Evolutionary conservation across 192 early-diverging fungal species (phyloP).

Genomic region (Coemansia sp.): DNA sequence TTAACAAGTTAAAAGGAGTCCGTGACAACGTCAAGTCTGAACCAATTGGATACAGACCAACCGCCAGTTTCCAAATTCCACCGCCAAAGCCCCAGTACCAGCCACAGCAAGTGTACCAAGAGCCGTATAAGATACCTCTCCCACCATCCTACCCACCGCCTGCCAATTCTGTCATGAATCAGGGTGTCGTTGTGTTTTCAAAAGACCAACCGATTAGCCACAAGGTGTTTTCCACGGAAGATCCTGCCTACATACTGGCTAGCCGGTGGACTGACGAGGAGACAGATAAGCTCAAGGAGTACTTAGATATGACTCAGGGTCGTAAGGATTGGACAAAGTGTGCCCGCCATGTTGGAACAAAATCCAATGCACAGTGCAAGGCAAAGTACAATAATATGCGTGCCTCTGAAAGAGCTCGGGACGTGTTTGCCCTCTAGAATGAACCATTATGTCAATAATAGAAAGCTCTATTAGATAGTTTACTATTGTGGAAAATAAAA

Average conservation of each 20-base stretch:
- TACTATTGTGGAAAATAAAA: too few relatives aligned
- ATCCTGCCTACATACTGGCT: neutral
- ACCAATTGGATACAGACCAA: neutral
- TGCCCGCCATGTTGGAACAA: conserved; percentile 16
- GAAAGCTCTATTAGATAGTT: too few relatives aligned
- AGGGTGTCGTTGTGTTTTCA: neutral
- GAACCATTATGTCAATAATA: neutral
- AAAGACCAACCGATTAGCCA: conserved; percentile 3
- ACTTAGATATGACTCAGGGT: conserved; percentile 10
- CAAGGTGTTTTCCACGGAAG: conserved; percentile 2
- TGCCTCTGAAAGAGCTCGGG: conserved; percentile 7
- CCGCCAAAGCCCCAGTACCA: neutral
- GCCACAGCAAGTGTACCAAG: neutral
- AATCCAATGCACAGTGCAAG: conserved; percentile 35
- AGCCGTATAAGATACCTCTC: neutral
- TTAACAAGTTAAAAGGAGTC: neutral
- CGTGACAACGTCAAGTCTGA: neutral
- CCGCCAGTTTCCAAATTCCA: neutral
- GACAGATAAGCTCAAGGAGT: conserved; percentile 10
- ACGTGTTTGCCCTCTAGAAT: conserved; percentile 2
- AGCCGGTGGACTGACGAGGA: conserved; percentile 29
- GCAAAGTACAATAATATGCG: conserved; percentile 42
- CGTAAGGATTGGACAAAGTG: conserved; percentile 31
- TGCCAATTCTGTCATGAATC: too few relatives aligned
- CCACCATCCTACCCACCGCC: too few relatives aligned